Conservation (phyloP, 441 rosid genomes). For the Erodium trifolium region DNA sequence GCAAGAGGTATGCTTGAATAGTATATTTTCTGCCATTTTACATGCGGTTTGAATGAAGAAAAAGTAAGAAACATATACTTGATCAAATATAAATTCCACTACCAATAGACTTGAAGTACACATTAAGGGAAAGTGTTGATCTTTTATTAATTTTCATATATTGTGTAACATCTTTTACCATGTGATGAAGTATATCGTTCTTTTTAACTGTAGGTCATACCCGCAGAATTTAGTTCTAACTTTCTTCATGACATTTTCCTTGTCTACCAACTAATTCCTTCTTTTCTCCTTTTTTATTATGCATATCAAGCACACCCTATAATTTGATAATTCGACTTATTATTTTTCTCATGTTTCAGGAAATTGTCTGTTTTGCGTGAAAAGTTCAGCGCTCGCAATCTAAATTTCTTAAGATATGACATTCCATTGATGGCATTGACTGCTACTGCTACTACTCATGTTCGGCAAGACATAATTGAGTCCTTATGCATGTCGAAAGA, state of each 20-base stretch:
- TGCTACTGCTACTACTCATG: conserved; percentile 77
- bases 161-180: neutral
- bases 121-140: neutral
- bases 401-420: conserved; percentile 50
- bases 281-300: neutral
- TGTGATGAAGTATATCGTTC: neutral
- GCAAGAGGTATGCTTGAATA: neutral
- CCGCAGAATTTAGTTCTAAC: neutral
- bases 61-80: conserved; percentile 1
- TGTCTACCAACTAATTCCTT: neutral
- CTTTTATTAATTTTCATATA: neutral
- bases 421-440: conserved; percentile 90
- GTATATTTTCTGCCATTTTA: neutral
- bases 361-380: conserved; percentile 56
- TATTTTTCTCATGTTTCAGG: conserved; percentile 35
- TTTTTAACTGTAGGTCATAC: neutral
- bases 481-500: conserved; percentile 60
- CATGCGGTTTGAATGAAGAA: neutral
- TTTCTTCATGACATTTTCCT: neutral
- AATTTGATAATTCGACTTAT: neutral
- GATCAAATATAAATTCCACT: neutral
- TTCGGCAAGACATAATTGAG: conserved; percentile 62
- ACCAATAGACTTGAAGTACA: neutral
- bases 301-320: neutral
- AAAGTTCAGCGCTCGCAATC: conserved; percentile 44